Evolutionary conservation across 768 basidiomycete species (phyloP).

Genomic region (Kockovaella imperatae): DNA sequence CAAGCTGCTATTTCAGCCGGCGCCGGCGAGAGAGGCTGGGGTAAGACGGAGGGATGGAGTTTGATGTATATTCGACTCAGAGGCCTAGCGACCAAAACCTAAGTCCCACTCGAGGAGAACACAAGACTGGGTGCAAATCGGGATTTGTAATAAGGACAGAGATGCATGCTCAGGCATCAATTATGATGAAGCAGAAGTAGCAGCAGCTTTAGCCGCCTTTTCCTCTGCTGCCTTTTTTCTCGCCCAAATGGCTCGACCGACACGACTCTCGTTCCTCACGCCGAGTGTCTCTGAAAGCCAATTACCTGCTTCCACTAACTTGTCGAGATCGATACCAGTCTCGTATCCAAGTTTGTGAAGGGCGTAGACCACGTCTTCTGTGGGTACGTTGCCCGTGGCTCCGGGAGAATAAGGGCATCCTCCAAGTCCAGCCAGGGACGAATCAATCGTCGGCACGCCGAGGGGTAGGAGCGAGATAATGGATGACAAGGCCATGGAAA

Average conservation of each 20-base stretch:
- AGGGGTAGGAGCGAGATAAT: conserved; percentile 44
- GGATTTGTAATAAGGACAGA: background rate
- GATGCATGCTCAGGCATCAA: background rate
- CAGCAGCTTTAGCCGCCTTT: background rate
- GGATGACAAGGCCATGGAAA: conserved; percentile 27
- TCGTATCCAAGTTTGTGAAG: conserved; percentile 58
- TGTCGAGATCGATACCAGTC: conserved; percentile 58
- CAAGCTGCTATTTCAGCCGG: too few relatives aligned
- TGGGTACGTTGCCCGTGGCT: conserved; percentile 89
- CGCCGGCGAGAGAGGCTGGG: too few relatives aligned
- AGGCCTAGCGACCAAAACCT: conserved; percentile 53
- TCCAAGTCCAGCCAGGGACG: conserved; percentile 80
- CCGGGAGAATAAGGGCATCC: conserved; percentile 96
- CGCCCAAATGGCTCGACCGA: conserved; percentile 63
- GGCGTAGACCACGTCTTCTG: conserved; percentile 80
- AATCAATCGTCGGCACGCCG: conserved; percentile 71
- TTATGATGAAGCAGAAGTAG: background rate
- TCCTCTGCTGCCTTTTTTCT: conserved; percentile 9
- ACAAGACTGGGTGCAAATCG: too few relatives aligned
- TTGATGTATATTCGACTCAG: conserved; percentile 68
- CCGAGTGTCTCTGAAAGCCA: conserved; percentile 71
- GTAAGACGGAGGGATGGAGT: conserved; percentile 49
- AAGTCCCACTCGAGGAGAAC: too few relatives aligned
- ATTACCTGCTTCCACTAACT: conserved; percentile 65
- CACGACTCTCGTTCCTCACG: conserved; percentile 64